Base-by-base conservation (phyloP, 2,329 filamentous ascomycete genomes). In the Monosporascus sp. region DNA sequence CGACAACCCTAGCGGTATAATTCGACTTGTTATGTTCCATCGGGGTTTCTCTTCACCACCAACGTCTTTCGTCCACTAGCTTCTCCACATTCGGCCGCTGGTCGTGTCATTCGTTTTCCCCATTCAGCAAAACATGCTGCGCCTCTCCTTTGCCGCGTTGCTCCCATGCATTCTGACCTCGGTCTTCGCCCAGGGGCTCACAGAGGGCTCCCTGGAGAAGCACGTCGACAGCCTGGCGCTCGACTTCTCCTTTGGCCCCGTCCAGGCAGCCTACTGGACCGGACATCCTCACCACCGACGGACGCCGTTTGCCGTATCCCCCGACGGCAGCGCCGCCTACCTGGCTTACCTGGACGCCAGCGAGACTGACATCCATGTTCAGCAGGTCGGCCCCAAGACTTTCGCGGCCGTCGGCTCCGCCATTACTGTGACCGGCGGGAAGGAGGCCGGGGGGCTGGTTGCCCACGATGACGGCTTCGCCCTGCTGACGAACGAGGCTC, bases 381-480 rank as follows among this genome's bases (percentile, higher is more conserved):
- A 84, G 65, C 72, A 78, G 44, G 70, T 86, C 20, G 72, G 83
- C 58, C 76, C 80, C 2, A 65, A 68, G 3, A 80, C 79, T 7
- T 84, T 85, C 59, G 70, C 72, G 17, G 75, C 79, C 15, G 76
- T 77, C 9, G 82, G 81, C 7, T 72, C 72, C 26, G 66, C 75
- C 0, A 71, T 84, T 3, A 80, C 78, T 1, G 68, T 85, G 40
- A 61, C 72, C n/a, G 74, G 75, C 15, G 81, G 74, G 40, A 79
- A 81, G 60, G 82, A 85, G 68, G 80, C 79, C 5, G 80, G 80
- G 51, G 82, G 82, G 46, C 74, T 86, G 1, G 78, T 85, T 44
- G 82, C 81, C 17, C 82, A 85, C 61, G 72, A 82, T 57, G 81
- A 86, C 63, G 82, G 82, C 3, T 86, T 86, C 56, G 81, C 82